Percentiles rank a stretch among this genome's conserved stretches.
These are phyloP conservation scores for Centrapalus pauciflorus DNA, from an alignment of 129 eudicot species.

Conservation along the genomic window DNA sequence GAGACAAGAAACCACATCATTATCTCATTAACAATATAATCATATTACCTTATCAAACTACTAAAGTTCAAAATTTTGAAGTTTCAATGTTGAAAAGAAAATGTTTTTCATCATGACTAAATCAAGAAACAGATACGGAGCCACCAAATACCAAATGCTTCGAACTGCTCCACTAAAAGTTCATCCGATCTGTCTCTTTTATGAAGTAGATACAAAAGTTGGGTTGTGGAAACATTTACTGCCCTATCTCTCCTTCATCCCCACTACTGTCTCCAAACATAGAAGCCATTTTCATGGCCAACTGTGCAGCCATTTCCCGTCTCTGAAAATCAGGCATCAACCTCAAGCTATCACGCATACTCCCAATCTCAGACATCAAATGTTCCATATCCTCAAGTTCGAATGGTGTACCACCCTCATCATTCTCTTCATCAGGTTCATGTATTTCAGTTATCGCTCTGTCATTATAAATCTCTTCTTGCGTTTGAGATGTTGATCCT, in stretches of 20 bases:
- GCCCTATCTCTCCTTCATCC: slow-evolving; percentile 35
- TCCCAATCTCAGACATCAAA: slow-evolving; percentile 83
- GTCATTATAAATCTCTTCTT: slow-evolving; percentile 28
- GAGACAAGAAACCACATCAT: no score
- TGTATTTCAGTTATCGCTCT: slow-evolving; percentile 10
- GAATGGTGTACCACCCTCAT: slow-evolving; percentile 41
- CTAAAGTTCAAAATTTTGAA: no score
- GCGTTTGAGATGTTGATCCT: slow-evolving; percentile 30
- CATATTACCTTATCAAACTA: no score
- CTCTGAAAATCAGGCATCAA: slow-evolving; percentile 93
- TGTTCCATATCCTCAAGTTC: slow-evolving; percentile 83
- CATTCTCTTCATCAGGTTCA: slow-evolving; percentile 31
- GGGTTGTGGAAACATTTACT: neutral
- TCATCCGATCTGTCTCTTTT: neutral
- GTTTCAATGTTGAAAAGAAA: no score
- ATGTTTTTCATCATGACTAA: no score
- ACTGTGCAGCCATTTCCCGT: slow-evolving; percentile 85
- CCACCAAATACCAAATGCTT: no score
- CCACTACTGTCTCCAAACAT: slow-evolving; percentile 85
- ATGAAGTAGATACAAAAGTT: neutral
- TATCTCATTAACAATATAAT: no score
- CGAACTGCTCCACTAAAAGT: neutral
- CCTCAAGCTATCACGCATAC: slow-evolving; percentile 65
- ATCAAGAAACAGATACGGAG: no score
- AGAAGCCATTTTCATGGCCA: slow-evolving; percentile 92